Evolutionary conservation across 805 yeast genomes (phyloP).

Genomic region (Zygosaccharomyces pseudorouxii): DNA sequence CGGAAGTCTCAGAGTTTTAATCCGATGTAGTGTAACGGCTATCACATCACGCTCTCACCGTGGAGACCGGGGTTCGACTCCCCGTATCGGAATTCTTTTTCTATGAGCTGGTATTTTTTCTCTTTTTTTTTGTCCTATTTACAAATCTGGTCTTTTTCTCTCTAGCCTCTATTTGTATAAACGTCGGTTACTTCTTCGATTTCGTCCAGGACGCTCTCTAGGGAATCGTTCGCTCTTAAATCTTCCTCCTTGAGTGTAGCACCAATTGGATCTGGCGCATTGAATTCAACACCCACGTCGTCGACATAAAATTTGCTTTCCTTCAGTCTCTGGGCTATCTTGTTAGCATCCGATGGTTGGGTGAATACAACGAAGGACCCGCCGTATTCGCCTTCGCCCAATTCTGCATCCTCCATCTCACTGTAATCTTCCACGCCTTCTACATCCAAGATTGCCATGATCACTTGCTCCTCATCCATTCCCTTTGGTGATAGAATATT

Average conservation of each 20-base stretch:
- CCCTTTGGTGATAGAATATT: constrained; percentile 42
- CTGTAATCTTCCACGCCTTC: constrained; percentile 75
- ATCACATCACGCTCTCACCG: constrained; percentile 37
- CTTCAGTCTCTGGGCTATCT: constrained; percentile 55
- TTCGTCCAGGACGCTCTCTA: constrained; percentile 60
- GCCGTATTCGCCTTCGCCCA: constrained; percentile 18
- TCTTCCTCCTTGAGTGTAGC: constrained; percentile 54
- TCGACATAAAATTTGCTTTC: constrained; percentile 48
- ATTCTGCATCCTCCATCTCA: constrained; percentile 37
- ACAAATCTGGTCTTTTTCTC: neutral
- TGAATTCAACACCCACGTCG: constrained; percentile 67
- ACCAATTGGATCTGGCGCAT: constrained; percentile 57
- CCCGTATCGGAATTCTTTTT: constrained; percentile 32
- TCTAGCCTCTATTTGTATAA: constrained; percentile 50
- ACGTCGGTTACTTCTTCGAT: constrained; percentile 81
- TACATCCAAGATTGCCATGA: constrained; percentile 70
- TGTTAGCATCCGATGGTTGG: constrained; percentile 58
- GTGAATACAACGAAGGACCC: constrained; percentile 47
- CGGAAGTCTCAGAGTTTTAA: neutral
- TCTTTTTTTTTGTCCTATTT: neutral
- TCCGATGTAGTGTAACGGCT: constrained; percentile 38
- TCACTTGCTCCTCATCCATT: constrained; percentile 50
- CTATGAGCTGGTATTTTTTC: too few relatives aligned
- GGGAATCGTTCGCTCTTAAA: constrained; percentile 47
- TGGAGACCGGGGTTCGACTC: constrained; percentile 38